These are phyloP conservation scores for Leishmania arabica DNA, from an alignment of 208 protist genomes.

Conservation along the genomic window DNA sequence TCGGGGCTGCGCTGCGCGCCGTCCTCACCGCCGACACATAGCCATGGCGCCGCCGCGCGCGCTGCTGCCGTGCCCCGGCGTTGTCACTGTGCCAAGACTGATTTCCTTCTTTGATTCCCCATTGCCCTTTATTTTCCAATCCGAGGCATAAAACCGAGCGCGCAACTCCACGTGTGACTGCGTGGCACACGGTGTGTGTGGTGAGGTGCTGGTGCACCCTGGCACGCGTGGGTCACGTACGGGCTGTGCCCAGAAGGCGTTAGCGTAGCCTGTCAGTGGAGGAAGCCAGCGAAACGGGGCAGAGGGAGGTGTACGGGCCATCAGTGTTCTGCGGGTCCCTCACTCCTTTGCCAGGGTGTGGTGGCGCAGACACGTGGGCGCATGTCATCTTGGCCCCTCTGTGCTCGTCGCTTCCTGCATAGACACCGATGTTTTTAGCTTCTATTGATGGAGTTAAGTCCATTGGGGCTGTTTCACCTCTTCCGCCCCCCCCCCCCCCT, in stretches of 20 bases:
- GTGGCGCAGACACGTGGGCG: neutral
- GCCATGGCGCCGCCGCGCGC: neutral
- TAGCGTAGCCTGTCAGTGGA: neutral
- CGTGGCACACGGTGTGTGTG: neutral
- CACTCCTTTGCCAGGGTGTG: neutral
- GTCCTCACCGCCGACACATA: neutral
- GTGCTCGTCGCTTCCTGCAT: neutral
- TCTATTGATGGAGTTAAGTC: neutral
- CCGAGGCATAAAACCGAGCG: neutral
- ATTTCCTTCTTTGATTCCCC: slow-evolving; percentile 23
- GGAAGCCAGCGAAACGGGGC: neutral
- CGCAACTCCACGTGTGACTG: neutral
- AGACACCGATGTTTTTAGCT: neutral
- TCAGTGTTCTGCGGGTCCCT: neutral
- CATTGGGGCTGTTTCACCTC: too few relatives aligned
- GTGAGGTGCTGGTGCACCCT: neutral
- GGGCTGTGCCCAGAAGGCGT: neutral
- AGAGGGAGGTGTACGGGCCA: neutral
- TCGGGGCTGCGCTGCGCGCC: slow-evolving; percentile 3
- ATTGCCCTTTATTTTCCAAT: neutral
- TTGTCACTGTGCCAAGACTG: slow-evolving; percentile 35
- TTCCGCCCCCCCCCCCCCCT: too few relatives aligned
- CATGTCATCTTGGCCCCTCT: neutral
- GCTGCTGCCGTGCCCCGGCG: slow-evolving; percentile 25
- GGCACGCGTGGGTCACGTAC: neutral